Evolutionary conservation across 116 monocot species (phyloP).

Genomic region (Dioscorea cayenensis): DNA sequence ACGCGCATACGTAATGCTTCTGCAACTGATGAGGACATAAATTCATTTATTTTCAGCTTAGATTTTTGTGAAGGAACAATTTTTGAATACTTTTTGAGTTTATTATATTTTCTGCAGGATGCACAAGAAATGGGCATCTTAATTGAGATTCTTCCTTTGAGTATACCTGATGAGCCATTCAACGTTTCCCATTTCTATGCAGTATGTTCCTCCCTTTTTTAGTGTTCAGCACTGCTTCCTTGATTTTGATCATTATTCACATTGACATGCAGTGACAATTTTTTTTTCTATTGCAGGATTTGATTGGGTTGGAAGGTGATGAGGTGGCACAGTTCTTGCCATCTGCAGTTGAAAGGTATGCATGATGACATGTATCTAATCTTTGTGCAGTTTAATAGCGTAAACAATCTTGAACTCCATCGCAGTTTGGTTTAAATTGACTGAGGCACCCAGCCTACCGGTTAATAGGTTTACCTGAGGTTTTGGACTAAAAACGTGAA

Average conservation of each 20-base stretch:
- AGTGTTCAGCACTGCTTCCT: neutral
- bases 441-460: no score
- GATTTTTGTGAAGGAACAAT: neutral
- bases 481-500: no score
- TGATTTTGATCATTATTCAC: neutral
- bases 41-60: neutral
- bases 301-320: conserved; percentile 65
- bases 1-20: conserved; percentile 59
- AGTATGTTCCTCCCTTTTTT: conserved; percentile 27
- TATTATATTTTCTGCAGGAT: conserved; percentile 50
- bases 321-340: conserved; percentile 59
- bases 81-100: neutral
- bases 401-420: no score
- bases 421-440: no score
- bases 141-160: conserved; percentile 90
- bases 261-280: neutral
- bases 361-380: neutral
- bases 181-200: conserved; percentile 74
- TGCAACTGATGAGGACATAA: neutral
- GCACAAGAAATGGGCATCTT: conserved; percentile 83
- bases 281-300: conserved; percentile 28
- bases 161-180: conserved; percentile 57
- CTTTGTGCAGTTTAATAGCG: no score
- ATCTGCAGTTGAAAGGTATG: conserved; percentile 57
- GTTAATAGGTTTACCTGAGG: no score